Evolutionary conservation across 2,329 filamentous ascomycete species (phyloP).

Genomic region (Arthroderma sp.): DNA sequence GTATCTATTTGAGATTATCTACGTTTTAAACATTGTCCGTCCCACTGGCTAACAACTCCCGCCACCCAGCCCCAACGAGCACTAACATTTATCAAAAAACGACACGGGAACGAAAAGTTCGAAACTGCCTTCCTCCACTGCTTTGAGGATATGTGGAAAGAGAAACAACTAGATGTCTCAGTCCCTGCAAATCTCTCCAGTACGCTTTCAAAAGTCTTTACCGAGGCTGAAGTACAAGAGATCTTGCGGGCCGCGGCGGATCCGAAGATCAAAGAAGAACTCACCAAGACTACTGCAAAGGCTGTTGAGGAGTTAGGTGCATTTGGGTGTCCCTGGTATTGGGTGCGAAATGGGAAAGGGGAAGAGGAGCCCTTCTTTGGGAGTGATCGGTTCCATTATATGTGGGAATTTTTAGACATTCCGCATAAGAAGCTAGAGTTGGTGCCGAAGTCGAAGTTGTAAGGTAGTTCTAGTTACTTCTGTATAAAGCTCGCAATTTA

Average conservation of each 20-base stretch:
- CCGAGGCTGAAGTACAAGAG: slow-evolving; percentile 34
- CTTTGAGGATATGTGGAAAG: slow-evolving; percentile 34
- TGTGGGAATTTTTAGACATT: slow-evolving; percentile 12
- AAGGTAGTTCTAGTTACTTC: too few relatives aligned
- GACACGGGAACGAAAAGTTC: slow-evolving; percentile 38
- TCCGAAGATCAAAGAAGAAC: slow-evolving; percentile 38
- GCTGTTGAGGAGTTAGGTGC: slow-evolving; percentile 50
- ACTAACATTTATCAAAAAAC: slow-evolving; percentile 52
- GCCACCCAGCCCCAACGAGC: slow-evolving; percentile 45
- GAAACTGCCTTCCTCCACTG: slow-evolving; percentile 36
- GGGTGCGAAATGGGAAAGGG: slow-evolving; percentile 41
- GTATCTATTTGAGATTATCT: not conserved
- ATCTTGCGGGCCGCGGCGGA: slow-evolving; percentile 43
- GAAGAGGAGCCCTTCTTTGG: slow-evolving; percentile 13
- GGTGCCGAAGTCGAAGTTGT: too few relatives aligned
- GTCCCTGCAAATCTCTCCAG: slow-evolving; percentile 41
- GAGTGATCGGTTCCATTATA: slow-evolving; percentile 13
- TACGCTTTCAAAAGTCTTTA: slow-evolving; percentile 20
- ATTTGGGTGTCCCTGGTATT: slow-evolving; percentile 66
- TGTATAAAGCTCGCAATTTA: too few relatives aligned
- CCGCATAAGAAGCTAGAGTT: not conserved
- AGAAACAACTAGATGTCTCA: slow-evolving; percentile 45
- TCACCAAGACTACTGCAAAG: slow-evolving; percentile 47
- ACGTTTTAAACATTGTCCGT: slow-evolving; percentile 1
- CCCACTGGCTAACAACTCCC: not conserved